These are phyloP conservation scores for Hortaea sp. DNA, from an alignment of 2,329 filamentous ascomycete genomes.

Conservation along the genomic window DNA sequence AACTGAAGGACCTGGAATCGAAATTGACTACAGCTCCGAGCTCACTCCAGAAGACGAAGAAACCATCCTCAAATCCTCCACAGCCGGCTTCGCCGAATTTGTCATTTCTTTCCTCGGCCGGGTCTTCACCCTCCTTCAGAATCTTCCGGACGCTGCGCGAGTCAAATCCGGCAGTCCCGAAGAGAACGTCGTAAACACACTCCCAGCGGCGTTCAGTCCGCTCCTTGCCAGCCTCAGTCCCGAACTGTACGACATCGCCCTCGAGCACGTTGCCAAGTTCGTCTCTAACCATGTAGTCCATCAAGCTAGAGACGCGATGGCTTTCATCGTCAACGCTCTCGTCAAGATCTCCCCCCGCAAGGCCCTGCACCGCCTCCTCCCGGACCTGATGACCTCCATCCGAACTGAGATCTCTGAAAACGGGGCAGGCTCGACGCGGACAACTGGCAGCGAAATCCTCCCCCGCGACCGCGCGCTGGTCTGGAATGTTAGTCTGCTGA, in stretches of 20 bases:
- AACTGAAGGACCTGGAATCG: conserved; percentile 69
- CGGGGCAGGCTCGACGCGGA: conserved; percentile 86
- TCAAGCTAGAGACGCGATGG: conserved; percentile 94
- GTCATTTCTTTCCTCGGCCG: conserved; percentile 81
- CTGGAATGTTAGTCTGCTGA: conserved; percentile 94
- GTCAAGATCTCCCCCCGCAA: conserved; percentile 95
- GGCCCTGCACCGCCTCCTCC: conserved; percentile 80
- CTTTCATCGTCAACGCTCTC: conserved; percentile 91
- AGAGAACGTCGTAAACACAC: conserved; percentile 91
- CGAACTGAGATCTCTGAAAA: conserved; percentile 96
- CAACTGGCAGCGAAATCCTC: conserved; percentile 84
- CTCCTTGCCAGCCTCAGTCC: conserved; percentile 84
- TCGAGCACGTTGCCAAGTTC: conserved; percentile 88
- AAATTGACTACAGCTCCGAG: conserved; percentile 75
- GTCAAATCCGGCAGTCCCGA: conserved; percentile 86
- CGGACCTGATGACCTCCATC: conserved; percentile 82
- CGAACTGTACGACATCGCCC: conserved; percentile 80
- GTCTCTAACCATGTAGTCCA: conserved; percentile 91
- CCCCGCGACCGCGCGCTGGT: conserved; percentile 86
- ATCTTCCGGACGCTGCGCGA: conserved; percentile 80
- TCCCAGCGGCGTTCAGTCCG: conserved; percentile 84
- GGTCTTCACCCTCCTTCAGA: conserved; percentile 91
- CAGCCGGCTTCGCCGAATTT: conserved; percentile 87
- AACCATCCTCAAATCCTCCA: conserved; percentile 82
- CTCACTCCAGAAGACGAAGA: conserved; percentile 79